phyloP scores from a whole-genome alignment of 106 monocot genomes.

The Dendrobium chrysotoxum region DNA sequence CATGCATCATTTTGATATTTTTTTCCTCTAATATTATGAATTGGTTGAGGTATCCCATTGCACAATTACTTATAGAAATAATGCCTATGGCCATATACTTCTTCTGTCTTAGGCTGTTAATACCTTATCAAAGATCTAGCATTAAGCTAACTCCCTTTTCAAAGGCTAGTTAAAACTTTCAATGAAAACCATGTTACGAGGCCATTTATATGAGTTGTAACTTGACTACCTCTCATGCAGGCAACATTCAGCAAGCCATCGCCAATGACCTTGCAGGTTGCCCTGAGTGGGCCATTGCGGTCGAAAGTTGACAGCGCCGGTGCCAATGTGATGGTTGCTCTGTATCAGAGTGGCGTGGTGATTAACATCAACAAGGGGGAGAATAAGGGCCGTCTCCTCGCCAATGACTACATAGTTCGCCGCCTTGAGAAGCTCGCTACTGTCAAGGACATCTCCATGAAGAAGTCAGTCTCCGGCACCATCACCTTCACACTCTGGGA shows the following conservation, averaged over 20 bases:
- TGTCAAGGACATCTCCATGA: slow-evolving; percentile 47
- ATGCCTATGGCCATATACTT: no score
- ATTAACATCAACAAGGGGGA: slow-evolving; percentile 60
- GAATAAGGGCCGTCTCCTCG: slow-evolving; percentile 60
- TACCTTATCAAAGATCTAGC: no score
- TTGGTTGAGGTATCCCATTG: no score
- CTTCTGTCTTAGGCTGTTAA: no score
- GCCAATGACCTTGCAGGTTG: slow-evolving; percentile 40
- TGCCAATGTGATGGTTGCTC: slow-evolving; percentile 58
- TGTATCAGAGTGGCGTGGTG: slow-evolving; percentile 64
- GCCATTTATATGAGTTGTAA: no score
- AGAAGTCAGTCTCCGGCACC: slow-evolving; percentile 56
- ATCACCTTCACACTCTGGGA: slow-evolving; percentile 70
- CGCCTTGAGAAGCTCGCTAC: slow-evolving; percentile 56
- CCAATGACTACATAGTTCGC: slow-evolving; percentile 71
- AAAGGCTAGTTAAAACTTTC: no score
- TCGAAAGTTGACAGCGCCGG: slow-evolving; percentile 49
- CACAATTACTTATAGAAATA: no score
- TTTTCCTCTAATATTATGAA: no score
- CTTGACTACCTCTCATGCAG: slow-evolving; percentile 16
- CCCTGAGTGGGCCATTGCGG: slow-evolving; percentile 46
- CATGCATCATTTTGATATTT: no score
- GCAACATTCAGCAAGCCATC: slow-evolving; percentile 49
- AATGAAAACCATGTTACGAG: no score
- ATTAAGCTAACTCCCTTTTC: no score